These are phyloP conservation scores for Glomus cerebriforme DNA, from an alignment of 192 early-diverging fungal genomes.

Conservation along the genomic window DNA sequence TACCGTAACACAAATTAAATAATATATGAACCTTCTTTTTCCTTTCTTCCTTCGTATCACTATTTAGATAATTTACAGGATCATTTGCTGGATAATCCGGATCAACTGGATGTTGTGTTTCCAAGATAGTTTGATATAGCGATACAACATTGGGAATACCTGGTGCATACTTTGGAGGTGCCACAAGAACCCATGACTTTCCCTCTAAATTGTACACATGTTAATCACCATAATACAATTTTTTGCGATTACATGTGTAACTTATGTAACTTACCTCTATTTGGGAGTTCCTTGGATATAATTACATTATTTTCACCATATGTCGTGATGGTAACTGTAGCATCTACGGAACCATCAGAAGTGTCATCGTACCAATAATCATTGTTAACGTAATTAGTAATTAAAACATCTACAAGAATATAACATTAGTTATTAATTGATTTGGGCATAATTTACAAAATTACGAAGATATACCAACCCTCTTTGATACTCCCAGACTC, in stretches of 20 bases:
- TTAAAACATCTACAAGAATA: not conserved
- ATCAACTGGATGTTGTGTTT: constrained; percentile 20
- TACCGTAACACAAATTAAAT: too few species aligned
- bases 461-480: not conserved
- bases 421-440: not conserved
- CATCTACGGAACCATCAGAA: constrained; percentile 29
- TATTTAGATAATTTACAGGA: too few species aligned
- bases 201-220: constrained; percentile 3
- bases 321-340: not conserved
- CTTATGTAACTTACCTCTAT: not conserved
- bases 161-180: constrained; percentile 28
- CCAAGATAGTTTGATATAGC: constrained; percentile 19
- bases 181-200: constrained; percentile 29
- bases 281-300: not conserved
- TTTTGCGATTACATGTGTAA: not conserved
- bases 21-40: too few species aligned
- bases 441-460: not conserved
- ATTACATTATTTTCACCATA: too few species aligned
- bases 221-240: not conserved
- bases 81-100: too few species aligned
- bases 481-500: constrained; percentile 19
- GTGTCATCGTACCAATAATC: constrained; percentile 32
- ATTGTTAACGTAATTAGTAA: constrained; percentile 22
- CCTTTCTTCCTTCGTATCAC: too few species aligned
- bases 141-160: constrained; percentile 25